Conservation (phyloP, 805 yeast genomes). For the Candida pseudoglaebosa region DNA sequence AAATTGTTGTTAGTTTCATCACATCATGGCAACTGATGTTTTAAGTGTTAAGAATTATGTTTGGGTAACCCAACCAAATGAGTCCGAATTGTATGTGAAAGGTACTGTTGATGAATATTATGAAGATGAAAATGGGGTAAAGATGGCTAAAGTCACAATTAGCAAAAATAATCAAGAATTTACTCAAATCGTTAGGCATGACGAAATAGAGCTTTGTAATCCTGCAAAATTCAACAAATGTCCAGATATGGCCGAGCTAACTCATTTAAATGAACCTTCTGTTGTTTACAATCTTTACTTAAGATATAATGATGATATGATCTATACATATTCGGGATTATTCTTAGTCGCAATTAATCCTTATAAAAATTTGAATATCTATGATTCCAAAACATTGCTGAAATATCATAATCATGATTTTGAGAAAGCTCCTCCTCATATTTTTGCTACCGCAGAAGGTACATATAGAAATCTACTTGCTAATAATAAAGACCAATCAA, state of each 20-base stretch:
- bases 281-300: slow-evolving; percentile 80
- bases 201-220: slow-evolving; percentile 61
- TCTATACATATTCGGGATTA: slow-evolving; percentile 92
- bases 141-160: slow-evolving; percentile 27
- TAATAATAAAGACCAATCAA: slow-evolving; percentile 76
- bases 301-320: slow-evolving; percentile 72
- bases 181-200: slow-evolving; percentile 38
- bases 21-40: slow-evolving; percentile 17
- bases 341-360: slow-evolving; percentile 96
- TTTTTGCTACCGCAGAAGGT: slow-evolving; percentile 78
- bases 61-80: slow-evolving; percentile 66
- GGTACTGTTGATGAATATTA: slow-evolving; percentile 52
- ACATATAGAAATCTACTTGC: slow-evolving; percentile 74
- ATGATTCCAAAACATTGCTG: slow-evolving; percentile 54
- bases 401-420: slow-evolving; percentile 45
- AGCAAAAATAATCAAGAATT: slow-evolving; percentile 39
- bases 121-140: slow-evolving; percentile 25
- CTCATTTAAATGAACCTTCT: slow-evolving; percentile 91
- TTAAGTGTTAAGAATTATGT: slow-evolving; percentile 57
- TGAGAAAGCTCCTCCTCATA: slow-evolving; percentile 67
- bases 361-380: slow-evolving; percentile 69
- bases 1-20: background rate
- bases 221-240: slow-evolving; percentile 89
- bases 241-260: slow-evolving; percentile 92
- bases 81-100: slow-evolving; percentile 47